Conservation (phyloP, 2,329 filamentous ascomycete species). For the Rhinocladiella similis region DNA sequence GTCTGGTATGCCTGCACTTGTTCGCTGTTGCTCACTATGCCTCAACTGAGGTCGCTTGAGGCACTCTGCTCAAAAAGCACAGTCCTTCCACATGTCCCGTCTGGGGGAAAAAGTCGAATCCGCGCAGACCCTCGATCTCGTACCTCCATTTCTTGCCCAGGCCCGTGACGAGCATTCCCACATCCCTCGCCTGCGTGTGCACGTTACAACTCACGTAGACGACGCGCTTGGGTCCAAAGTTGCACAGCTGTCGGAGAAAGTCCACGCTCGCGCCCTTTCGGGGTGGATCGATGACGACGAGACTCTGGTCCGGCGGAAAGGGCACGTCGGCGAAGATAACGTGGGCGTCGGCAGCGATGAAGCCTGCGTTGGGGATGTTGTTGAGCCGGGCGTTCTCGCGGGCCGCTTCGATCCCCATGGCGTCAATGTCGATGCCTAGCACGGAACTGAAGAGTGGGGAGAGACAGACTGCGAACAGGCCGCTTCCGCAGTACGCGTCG, state of each 20-base stretch:
- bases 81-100: conserved; percentile 68
- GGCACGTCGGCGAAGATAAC: conserved; percentile 75
- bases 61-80: conserved; percentile 54
- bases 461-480: conserved; percentile 94
- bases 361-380: conserved; percentile 71
- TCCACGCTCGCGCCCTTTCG: conserved; percentile 88
- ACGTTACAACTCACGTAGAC: conserved; percentile 98
- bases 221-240: conserved; percentile 74
- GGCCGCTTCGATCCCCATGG: conserved; percentile 75
- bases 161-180: conserved; percentile 73
- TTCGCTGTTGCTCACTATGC: too few relatives aligned
- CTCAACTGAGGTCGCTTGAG: too few relatives aligned
- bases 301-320: conserved; percentile 77
- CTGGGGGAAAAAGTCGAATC: conserved; percentile 98
- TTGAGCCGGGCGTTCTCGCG: conserved; percentile 77
- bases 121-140: conserved; percentile 83
- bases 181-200: conserved; percentile 92
- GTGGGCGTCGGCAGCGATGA: conserved; percentile 85
- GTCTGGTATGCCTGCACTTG: background rate
- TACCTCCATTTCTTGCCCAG: conserved; percentile 54
- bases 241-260: conserved; percentile 78
- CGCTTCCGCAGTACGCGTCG: conserved; percentile 95
- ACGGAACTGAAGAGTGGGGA: conserved; percentile 76
- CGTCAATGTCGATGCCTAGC: conserved; percentile 87
- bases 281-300: conserved; percentile 95